These are phyloP conservation scores for Mycosphaerella arachidis DNA, from an alignment of 2,329 filamentous ascomycete species.

Conservation along the genomic window DNA sequence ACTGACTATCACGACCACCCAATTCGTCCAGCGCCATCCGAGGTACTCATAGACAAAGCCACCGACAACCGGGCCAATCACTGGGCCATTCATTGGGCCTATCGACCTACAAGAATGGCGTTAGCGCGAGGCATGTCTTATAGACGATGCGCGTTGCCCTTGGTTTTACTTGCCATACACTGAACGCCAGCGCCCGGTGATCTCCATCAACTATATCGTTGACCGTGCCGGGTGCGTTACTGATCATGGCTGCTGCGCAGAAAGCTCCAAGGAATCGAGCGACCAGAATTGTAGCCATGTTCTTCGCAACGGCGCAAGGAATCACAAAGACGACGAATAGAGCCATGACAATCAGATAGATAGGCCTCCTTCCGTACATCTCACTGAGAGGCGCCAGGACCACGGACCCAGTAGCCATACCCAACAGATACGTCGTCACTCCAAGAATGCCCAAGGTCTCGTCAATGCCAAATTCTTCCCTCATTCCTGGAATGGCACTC, in stretches of 20 bases:
- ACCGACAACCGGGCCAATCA: slow-evolving; percentile 66
- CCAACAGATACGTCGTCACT: slow-evolving; percentile 72
- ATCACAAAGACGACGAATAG: slow-evolving; percentile 66
- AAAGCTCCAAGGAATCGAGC: slow-evolving; percentile 70
- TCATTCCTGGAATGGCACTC: slow-evolving; percentile 62
- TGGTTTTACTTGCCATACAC: slow-evolving; percentile 52
- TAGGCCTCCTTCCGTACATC: slow-evolving; percentile 61
- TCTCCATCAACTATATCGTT: slow-evolving; percentile 79
- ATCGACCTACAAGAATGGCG: slow-evolving; percentile 48
- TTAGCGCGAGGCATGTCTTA: no score
- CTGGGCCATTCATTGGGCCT: slow-evolving; percentile 71
- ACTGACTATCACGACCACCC: slow-evolving; percentile 70
- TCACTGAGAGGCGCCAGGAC: slow-evolving; percentile 70
- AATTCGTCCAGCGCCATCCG: slow-evolving; percentile 86
- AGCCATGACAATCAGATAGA: slow-evolving; percentile 63
- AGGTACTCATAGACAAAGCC: slow-evolving; percentile 74
- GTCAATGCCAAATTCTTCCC: slow-evolving; percentile 56
- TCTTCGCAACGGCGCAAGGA: slow-evolving; percentile 65
- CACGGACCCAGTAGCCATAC: slow-evolving; percentile 66
- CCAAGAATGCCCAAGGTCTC: slow-evolving; percentile 66
- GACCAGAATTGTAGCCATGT: slow-evolving; percentile 64
- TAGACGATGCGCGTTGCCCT: no score
- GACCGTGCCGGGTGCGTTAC: slow-evolving; percentile 76
- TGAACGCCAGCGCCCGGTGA: slow-evolving; percentile 75
- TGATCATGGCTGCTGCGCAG: slow-evolving; percentile 74